Conservation (phyloP, 1,139 yeast genomes). For the Suhomyces kunorum region DNA sequence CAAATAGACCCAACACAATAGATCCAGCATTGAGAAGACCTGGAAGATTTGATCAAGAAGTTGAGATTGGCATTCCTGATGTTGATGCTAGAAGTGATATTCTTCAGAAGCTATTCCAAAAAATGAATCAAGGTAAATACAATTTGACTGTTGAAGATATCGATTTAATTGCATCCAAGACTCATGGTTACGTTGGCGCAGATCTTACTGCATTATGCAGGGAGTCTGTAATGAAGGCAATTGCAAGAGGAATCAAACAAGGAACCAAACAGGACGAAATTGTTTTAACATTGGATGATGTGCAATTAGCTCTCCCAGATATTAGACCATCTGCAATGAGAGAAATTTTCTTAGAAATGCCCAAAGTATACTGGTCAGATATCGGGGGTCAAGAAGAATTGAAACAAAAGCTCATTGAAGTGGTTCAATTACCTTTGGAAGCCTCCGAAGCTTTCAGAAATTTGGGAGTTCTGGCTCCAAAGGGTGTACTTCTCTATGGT, state of each 20-base stretch:
- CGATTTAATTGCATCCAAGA: constrained; percentile 59
- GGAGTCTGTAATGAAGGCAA: constrained; percentile 85
- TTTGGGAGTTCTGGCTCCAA: constrained; percentile 86
- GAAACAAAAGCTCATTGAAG: constrained; percentile 78
- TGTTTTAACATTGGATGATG: constrained; percentile 48
- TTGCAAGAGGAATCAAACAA: constrained; percentile 53
- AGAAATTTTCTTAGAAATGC: constrained; percentile 90
- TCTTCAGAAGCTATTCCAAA: constrained; percentile 57
- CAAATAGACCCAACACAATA: constrained; percentile 74
- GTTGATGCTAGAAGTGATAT: constrained; percentile 65
- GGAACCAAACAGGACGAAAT: constrained; percentile 26
- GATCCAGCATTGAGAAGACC: constrained; percentile 58
- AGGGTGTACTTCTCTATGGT: constrained; percentile 86
- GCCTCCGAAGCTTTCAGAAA: constrained; percentile 74
- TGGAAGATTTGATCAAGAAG: constrained; percentile 88
- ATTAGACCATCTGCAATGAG: constrained; percentile 96
- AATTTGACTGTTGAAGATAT: constrained; percentile 56
- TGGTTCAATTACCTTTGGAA: constrained; percentile 87
- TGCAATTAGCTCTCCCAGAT: constrained; percentile 68
- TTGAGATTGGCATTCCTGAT: constrained; percentile 79
- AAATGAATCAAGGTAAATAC: constrained; percentile 60
- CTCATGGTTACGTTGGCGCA: constrained; percentile 82
- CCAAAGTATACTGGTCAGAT: constrained; percentile 90
- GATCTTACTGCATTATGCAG: constrained; percentile 85
- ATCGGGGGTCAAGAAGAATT: constrained; percentile 92